Percentiles rank a stretch among this genome's conserved stretches.
These are phyloP conservation scores for Neolentinus lepideus DNA, from an alignment of 1,284 basidiomycete species.

Conservation along the genomic window DNA sequence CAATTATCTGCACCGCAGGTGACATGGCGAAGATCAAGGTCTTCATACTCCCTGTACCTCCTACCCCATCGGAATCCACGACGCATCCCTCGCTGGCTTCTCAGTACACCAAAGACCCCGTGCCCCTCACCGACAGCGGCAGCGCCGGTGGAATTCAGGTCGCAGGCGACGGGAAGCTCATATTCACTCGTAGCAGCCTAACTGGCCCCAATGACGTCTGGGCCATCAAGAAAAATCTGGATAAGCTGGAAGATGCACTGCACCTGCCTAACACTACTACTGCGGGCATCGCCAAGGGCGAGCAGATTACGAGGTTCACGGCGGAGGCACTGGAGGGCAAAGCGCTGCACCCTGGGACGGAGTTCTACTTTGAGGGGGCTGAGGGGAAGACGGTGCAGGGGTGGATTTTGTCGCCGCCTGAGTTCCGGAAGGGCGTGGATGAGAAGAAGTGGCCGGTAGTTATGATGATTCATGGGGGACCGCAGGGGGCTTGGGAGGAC, in stretches of 20 bases:
- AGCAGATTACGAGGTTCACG: slow-evolving; percentile 59
- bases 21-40: slow-evolving; percentile 71
- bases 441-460: slow-evolving; percentile 76
- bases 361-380: slow-evolving; percentile 84
- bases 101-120: slow-evolving; percentile 41
- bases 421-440: slow-evolving; percentile 55
- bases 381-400: slow-evolving; percentile 69
- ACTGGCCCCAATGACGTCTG: slow-evolving; percentile 71
- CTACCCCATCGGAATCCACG: slow-evolving; percentile 46
- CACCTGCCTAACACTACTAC: neutral
- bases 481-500: slow-evolving; percentile 78
- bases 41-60: slow-evolving; percentile 60
- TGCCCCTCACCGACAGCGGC: slow-evolving; percentile 49
- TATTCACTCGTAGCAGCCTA: slow-evolving; percentile 66
- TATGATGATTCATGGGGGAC: slow-evolving; percentile 33
- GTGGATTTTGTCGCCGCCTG: slow-evolving; percentile 75
- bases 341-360: slow-evolving; percentile 54
- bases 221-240: slow-evolving; percentile 34
- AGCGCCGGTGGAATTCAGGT: slow-evolving; percentile 55
- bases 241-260: slow-evolving; percentile 6
- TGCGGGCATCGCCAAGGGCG: slow-evolving; percentile 25
- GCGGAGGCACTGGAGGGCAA: slow-evolving; percentile 48
- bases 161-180: slow-evolving; percentile 48
- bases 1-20: slow-evolving; percentile 70
- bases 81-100: slow-evolving; percentile 39